A percentile compares a stretch with the other conserved stretches of the same genome.
These are phyloP conservation scores for Xylaria polymorpha DNA, from an alignment of 2,329 filamentous ascomycete genomes.

Conservation along the genomic window DNA sequence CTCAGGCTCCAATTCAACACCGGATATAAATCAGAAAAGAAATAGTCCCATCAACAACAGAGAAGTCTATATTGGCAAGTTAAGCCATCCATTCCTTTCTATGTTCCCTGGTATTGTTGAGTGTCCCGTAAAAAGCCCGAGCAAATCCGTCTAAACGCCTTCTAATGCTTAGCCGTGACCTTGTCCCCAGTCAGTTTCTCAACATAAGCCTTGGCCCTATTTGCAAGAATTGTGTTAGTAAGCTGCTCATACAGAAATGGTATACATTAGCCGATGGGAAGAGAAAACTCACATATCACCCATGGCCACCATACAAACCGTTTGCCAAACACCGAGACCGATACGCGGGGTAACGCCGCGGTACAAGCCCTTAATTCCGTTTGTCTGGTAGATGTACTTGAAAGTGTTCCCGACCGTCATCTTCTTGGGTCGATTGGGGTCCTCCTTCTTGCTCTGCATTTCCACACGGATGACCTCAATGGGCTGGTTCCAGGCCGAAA, in stretches of 20 bases:
- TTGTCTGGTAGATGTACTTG: conserved; percentile 89
- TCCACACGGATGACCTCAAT: conserved; percentile 99
- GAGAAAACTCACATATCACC: conserved; percentile 85
- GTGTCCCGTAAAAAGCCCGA: conserved; percentile 37
- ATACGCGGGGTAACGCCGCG: conserved; percentile 94
- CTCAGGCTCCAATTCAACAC: conserved; percentile 19
- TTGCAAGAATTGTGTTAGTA: conserved; percentile 44
- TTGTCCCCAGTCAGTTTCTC: conserved; percentile 73
- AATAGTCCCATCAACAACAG: conserved; percentile 11
- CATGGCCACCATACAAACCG: conserved; percentile 98
- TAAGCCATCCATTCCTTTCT: conserved; percentile 29
- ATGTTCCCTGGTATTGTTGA: conserved; percentile 37
- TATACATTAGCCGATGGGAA: conserved; percentile 7
- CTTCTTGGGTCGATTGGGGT: conserved; percentile 98
- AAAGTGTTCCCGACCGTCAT: conserved; percentile 92
- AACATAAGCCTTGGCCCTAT: conserved; percentile 74
- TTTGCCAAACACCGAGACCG: conserved; percentile 97
- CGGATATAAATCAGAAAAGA: conserved; percentile 23
- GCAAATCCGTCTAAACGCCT: conserved; percentile 49
- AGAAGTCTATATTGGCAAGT: conserved; percentile 32
- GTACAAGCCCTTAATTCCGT: conserved; percentile 92
- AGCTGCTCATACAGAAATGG: conserved; percentile 20
- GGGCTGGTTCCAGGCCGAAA: conserved; percentile 98
- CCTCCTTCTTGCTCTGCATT: conserved; percentile 99
- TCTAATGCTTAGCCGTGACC: conserved; percentile 75